Evolutionary conservation across 257 asterid species (phyloP), one percentile per base, ranked within the genome.

Genomic region (Solanum neorickii): DNA sequence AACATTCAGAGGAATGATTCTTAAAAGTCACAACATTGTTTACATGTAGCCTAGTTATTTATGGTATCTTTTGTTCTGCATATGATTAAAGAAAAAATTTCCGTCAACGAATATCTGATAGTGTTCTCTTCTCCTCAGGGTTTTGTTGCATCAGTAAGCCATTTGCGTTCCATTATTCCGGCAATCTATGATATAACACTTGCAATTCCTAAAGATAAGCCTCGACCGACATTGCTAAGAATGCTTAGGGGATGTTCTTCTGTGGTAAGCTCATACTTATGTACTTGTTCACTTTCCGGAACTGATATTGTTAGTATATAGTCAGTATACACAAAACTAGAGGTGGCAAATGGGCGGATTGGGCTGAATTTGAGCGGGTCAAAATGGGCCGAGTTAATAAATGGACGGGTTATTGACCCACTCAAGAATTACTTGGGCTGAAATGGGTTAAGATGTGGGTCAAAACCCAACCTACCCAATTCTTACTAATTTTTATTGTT

Each of bases 191-290:
- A 96, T 73, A 88, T 90, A 65, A 93, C 98, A 65, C 89, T 93
- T 75, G 97, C 98, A 84, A 91, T 96, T 89, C 98, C 98, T 2
- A 94, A 94, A 91, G 86, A 76, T n/a, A 95, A 92, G 84, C 94
- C 97, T 68, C 93, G 75, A 12, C 98, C 98, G 6, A 96, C 98
- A 86, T 86, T 96, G 85, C 85, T 96, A 87, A 91, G 96, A 91
- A 89, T 96, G 83, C 89, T 96, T 83, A 92, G 94, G 88, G 98
- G 98, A 46, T 90, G 91, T 62, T 91, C 97, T 90, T 96, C 97
- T 35, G 91, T 86, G 94, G 98, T 94, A 93, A 78, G 95, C 86
- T 86, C 76, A 73, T 68, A 69, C 31, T 77, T 84, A 10, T 11
- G 7, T 18, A 56, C 39, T 12, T 69, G 8, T 65, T 66, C 27